Percentiles rank a stretch among this genome's conserved stretches.
These are phyloP conservation scores for Euphrasia confusa DNA, from an alignment of 257 asterid species.

Conservation along the genomic window DNA sequence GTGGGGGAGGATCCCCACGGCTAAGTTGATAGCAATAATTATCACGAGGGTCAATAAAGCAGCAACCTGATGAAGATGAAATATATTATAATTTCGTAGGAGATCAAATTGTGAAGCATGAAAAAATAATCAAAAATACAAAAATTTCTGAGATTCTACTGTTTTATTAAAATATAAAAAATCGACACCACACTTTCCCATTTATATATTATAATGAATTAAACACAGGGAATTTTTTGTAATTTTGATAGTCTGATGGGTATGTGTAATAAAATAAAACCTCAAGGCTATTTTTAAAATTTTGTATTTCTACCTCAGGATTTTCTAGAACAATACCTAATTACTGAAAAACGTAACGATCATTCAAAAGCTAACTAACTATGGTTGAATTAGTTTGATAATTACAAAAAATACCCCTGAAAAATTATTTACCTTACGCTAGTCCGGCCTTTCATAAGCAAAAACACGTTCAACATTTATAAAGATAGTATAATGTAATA, in stretches of 20 bases:
- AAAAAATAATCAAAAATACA: not conserved
- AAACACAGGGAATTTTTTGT: not conserved
- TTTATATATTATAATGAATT: too few relatives aligned
- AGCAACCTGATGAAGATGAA: slow-evolving; percentile 37
- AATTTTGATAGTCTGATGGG: not conserved
- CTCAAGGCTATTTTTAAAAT: not conserved
- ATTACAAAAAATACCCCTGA: too few relatives aligned
- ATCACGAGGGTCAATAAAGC: slow-evolving; percentile 62
- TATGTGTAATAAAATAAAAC: not conserved
- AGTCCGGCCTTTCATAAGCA: too few relatives aligned
- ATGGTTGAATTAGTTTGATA: too few relatives aligned
- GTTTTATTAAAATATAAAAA: too few relatives aligned
- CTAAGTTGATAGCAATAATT: slow-evolving; percentile 63
- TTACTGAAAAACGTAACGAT: too few relatives aligned
- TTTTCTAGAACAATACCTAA: too few relatives aligned
- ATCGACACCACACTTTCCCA: not conserved
- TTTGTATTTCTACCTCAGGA: too few relatives aligned
- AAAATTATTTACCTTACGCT: too few relatives aligned
- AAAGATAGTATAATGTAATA: slow-evolving; percentile 20
- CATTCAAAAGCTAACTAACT: too few relatives aligned
- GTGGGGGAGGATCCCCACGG: slow-evolving; percentile 80
- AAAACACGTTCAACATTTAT: too few relatives aligned
- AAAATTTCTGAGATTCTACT: too few relatives aligned
- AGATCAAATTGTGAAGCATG: not conserved
- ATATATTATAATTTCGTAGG: not conserved